phyloP scores from a whole-genome alignment of 176 grass and related monocot genomes.

The Eleusine coracana region DNA sequence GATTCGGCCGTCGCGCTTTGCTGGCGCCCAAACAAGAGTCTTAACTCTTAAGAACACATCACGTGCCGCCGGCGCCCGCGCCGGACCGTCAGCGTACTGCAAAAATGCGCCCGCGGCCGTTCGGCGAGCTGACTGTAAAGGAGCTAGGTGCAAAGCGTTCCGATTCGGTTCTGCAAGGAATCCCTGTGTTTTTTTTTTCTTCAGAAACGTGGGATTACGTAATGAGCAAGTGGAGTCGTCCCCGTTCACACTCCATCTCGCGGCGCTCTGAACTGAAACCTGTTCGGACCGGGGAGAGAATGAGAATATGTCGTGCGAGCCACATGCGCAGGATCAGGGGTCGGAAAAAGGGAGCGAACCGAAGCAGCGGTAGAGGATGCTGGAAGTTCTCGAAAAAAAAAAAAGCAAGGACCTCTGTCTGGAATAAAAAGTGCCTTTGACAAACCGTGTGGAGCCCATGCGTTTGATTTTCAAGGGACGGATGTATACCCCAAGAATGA shows the following conservation, averaged over 20 bases:
- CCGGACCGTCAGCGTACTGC: not conserved
- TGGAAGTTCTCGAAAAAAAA: not conserved
- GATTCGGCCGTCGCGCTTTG: not conserved
- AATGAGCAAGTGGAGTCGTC: not conserved
- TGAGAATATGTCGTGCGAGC: not conserved
- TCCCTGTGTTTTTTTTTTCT: no score
- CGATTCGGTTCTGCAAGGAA: not conserved
- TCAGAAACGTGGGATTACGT: not conserved
- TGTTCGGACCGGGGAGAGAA: not conserved
- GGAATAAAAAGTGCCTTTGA: constrained; percentile 21
- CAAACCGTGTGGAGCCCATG: constrained; percentile 55
- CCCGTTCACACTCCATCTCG: not conserved
- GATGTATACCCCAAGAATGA: not conserved
- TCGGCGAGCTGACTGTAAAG: not conserved
- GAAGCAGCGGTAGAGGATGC: not conserved
- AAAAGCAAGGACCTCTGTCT: not conserved
- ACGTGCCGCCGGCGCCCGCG: constrained; percentile 3
- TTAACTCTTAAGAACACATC: not conserved
- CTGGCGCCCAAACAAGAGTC: not conserved
- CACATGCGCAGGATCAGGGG: constrained; percentile 23
- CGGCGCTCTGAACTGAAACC: not conserved
- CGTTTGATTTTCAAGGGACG: not conserved
- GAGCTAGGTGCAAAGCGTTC: not conserved
- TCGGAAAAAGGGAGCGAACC: not conserved
- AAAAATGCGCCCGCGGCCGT: not conserved